Evolutionary conservation across 1,284 basidiomycete genomes (phyloP).

Genomic region (Trametes pubescens): DNA sequence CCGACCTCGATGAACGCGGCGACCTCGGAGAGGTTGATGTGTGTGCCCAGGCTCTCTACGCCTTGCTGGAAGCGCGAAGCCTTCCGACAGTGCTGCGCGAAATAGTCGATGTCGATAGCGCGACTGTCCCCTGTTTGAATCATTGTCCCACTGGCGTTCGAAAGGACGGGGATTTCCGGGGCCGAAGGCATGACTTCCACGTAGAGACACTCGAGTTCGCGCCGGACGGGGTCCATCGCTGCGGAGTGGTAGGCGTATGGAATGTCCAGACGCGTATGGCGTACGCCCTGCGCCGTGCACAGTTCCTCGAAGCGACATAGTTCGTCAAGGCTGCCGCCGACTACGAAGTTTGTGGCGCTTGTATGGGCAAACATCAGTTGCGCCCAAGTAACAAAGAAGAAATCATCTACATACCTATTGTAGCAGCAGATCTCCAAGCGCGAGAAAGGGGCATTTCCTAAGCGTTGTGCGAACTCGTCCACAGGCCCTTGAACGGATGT

Average conservation of each 20-base stretch:
- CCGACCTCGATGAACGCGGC: conserved; percentile 73
- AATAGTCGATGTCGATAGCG: conserved; percentile 61
- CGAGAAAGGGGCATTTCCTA: conserved; percentile 35
- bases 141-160: conserved; percentile 63
- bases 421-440: conserved; percentile 49
- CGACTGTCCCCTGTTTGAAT: conserved; percentile 58
- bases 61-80: conserved; percentile 67
- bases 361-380: background rate
- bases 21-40: conserved; percentile 41
- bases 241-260: conserved; percentile 71
- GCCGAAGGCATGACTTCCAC: conserved; percentile 48
- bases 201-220: conserved; percentile 53
- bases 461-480: conserved; percentile 44
- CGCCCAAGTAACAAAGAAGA: background rate
- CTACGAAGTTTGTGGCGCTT: conserved; percentile 60
- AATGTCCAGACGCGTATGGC: conserved; percentile 55
- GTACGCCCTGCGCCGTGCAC: conserved; percentile 50
- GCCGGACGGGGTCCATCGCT: conserved; percentile 64
- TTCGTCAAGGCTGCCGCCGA: conserved; percentile 58
- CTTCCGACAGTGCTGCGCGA: conserved; percentile 63
- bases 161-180: conserved; percentile 64
- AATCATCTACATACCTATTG: conserved; percentile 48
- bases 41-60: conserved; percentile 49
- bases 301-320: conserved; percentile 52
- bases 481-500: conserved; percentile 56